Percentiles rank a stretch among this genome's conserved stretches.
phyloP scores from a whole-genome alignment of 768 basidiomycete genomes.

The Suillus sp. region DNA sequence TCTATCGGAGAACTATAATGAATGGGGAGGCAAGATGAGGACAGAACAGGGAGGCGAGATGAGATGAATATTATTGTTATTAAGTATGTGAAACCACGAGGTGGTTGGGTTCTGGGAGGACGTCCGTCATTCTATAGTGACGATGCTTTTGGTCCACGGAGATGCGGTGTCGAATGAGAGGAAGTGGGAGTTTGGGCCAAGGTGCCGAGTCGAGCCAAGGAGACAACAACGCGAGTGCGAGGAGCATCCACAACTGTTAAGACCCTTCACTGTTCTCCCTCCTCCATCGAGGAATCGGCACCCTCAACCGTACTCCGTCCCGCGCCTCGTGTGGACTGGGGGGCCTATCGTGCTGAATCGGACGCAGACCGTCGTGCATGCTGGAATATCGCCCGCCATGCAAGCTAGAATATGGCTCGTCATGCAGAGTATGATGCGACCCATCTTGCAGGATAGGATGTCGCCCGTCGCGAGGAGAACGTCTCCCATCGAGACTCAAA shows the following conservation, averaged over 20 bases:
- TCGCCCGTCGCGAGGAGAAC: neutral
- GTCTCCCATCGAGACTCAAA: neutral
- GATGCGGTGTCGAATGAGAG: neutral
- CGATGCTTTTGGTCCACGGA: neutral
- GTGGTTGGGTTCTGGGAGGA: neutral
- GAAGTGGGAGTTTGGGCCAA: neutral
- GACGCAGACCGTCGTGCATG: neutral
- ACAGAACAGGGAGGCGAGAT: neutral
- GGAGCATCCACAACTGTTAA: neutral
- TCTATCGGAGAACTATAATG: neutral
- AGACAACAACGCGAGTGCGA: neutral
- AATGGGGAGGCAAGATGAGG: neutral
- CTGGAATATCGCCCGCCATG: neutral
- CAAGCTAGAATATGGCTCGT: neutral
- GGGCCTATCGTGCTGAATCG: neutral
- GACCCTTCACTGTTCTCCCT: neutral
- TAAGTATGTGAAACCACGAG: neutral
- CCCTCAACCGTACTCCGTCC: neutral
- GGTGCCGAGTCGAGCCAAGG: neutral
- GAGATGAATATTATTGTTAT: neutral
- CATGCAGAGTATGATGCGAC: no score
- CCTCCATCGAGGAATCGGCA: constrained; percentile 3
- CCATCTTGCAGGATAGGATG: neutral
- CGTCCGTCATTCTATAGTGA: neutral
- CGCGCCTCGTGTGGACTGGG: neutral